Conservation (phyloP, 2,329 filamentous ascomycete genomes). For the Mariannaea elegans region DNA sequence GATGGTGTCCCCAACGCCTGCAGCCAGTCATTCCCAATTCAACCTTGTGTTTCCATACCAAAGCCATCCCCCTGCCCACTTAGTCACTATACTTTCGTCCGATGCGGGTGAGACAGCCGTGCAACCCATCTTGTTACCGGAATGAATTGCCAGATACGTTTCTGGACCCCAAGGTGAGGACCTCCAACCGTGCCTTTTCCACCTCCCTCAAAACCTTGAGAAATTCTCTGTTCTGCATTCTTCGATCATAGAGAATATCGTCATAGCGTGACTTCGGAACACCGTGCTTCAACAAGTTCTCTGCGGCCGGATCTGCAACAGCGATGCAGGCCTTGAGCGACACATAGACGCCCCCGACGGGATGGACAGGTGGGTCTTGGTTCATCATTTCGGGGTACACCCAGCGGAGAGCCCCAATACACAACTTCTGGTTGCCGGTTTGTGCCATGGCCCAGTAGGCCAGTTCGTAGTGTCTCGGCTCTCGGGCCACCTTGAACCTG, state of each 20-base stretch:
- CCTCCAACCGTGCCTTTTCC: slow-evolving; percentile 35
- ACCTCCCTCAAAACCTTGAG: slow-evolving; percentile 44
- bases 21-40: slow-evolving; percentile 5
- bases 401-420: slow-evolving; percentile 58
- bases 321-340: slow-evolving; percentile 64
- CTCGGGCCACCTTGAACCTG: slow-evolving; percentile 57
- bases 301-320: slow-evolving; percentile 62
- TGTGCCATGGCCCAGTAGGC: slow-evolving; percentile 60
- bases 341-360: slow-evolving; percentile 54
- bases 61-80: not conserved
- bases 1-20: slow-evolving; percentile 7
- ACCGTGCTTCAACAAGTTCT: slow-evolving; percentile 37
- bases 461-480: slow-evolving; percentile 62
- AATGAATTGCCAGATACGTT: no score
- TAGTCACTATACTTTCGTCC: not conserved
- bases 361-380: slow-evolving; percentile 60
- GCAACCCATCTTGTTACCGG: no score
- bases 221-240: slow-evolving; percentile 45
- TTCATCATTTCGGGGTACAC: slow-evolving; percentile 67
- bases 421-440: slow-evolving; percentile 53
- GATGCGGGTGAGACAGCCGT: not conserved
- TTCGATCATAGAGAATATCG: slow-evolving; percentile 24
- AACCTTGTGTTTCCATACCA: slow-evolving; percentile 5
- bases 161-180: slow-evolving; percentile 12
- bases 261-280: slow-evolving; percentile 7